Conservation (phyloP, 2,329 filamentous ascomycete genomes). For the Fusarium sp. region DNA sequence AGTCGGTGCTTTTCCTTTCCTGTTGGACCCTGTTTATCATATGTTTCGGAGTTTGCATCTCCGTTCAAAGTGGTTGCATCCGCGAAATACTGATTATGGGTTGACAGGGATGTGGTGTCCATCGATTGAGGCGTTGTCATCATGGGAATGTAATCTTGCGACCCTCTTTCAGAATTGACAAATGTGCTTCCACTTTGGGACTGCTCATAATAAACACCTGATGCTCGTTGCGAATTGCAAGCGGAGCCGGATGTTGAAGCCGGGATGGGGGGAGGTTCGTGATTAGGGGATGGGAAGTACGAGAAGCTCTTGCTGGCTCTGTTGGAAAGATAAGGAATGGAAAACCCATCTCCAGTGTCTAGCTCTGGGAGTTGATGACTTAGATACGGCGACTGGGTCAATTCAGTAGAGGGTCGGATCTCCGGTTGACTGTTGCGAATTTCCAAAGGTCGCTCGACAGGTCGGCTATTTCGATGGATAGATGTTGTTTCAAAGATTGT, state of each 20-base stretch:
- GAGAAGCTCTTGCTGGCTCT: constrained; percentile 45
- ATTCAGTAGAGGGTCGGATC: constrained; percentile 40
- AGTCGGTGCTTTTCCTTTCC: constrained; percentile 76
- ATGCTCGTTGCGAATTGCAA: constrained; percentile 56
- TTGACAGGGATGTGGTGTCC: constrained; percentile 58
- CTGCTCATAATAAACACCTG: constrained; percentile 53
- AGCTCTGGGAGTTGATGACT: constrained; percentile 60
- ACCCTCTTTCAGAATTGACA: constrained; percentile 57
- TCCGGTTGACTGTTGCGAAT: constrained; percentile 36
- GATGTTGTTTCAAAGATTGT: constrained; percentile 49
- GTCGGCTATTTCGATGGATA: constrained; percentile 41
- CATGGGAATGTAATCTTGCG: constrained; percentile 57
- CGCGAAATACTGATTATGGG: constrained; percentile 53
- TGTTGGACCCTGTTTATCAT: constrained; percentile 55
- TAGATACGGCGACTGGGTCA: constrained; percentile 43
- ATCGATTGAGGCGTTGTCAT: constrained; percentile 58
- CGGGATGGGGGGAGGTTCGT: constrained; percentile 63
- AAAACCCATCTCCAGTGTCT: constrained; percentile 62
- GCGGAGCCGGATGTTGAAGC: constrained; percentile 49
- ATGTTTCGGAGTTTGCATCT: constrained; percentile 46
- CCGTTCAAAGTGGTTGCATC: constrained; percentile 53
- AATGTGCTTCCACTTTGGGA: constrained; percentile 54
- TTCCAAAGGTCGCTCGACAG: constrained; percentile 34
- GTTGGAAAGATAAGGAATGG: constrained; percentile 57
- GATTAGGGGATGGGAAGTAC: constrained; percentile 56